A percentile compares a stretch with the other conserved stretches of the same genome.
Conservation (phyloP, 2,329 filamentous ascomycete species). For the Penicillium sp. region DNA sequence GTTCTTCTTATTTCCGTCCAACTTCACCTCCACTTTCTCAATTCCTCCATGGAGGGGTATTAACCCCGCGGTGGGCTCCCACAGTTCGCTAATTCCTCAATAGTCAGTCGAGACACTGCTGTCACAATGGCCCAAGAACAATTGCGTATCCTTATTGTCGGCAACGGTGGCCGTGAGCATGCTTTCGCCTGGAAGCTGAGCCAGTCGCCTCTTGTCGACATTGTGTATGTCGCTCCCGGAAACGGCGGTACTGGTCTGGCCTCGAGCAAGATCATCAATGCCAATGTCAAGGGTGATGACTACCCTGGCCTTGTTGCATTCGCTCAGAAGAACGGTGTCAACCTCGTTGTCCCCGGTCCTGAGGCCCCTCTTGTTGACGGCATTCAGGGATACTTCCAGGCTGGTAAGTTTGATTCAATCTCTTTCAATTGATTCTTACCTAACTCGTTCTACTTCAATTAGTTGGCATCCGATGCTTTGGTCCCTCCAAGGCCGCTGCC, state of each 20-base stretch:
- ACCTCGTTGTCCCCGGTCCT: conserved; percentile 85
- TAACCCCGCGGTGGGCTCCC: conserved; percentile 24
- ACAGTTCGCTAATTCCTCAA: conserved; percentile 14
- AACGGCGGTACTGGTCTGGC: conserved; percentile 78
- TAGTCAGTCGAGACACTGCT: conserved; percentile 27
- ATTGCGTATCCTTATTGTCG: conserved; percentile 78
- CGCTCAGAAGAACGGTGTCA: conserved; percentile 70
- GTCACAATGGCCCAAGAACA: conserved; percentile 43
- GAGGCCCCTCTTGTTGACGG: conserved; percentile 93
- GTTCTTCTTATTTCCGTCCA: not conserved
- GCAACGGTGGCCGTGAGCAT: conserved; percentile 93
- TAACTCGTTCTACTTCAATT: conserved; percentile 5
- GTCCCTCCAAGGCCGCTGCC: conserved; percentile 79
- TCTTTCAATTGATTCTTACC: not conserved
- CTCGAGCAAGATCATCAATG: conserved; percentile 67
- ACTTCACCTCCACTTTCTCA: not conserved
- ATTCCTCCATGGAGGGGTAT: conserved; percentile 1
- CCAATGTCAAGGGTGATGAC: conserved; percentile 71
- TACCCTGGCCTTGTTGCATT: conserved; percentile 76
- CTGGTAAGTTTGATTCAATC: conserved; percentile 39
- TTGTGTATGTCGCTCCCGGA: conserved; percentile 69
- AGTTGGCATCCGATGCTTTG: conserved; percentile 79
- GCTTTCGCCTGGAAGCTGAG: conserved; percentile 91
- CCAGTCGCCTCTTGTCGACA: conserved; percentile 75
- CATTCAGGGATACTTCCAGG: conserved; percentile 77